Evolutionary conservation across 164 flowering plant species (phyloP).

Genomic region (Aristolochia californica): DNA sequence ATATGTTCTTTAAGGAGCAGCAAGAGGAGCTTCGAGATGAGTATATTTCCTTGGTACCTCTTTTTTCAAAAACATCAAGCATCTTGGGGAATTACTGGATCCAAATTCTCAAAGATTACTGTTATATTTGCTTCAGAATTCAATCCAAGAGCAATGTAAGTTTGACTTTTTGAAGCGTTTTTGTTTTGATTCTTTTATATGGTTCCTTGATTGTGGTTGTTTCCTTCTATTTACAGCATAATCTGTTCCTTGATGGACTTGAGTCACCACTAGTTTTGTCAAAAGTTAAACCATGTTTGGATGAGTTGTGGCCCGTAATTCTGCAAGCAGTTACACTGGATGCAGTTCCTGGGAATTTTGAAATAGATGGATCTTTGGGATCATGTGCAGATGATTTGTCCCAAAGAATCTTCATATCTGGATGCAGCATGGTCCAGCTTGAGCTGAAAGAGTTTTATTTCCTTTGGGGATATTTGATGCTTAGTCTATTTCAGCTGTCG

Average conservation of each 20-base stretch:
- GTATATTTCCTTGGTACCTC: slow-evolving; percentile 53
- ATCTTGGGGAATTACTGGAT: slow-evolving; percentile 81
- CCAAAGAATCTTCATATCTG: slow-evolving; percentile 41
- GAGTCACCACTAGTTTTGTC: slow-evolving; percentile 61
- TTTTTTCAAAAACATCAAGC: slow-evolving; percentile 64
- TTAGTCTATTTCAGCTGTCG: slow-evolving; percentile 64
- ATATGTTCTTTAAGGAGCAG: slow-evolving; percentile 52
- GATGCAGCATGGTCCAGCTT: slow-evolving; percentile 73
- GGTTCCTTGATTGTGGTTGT: slow-evolving; percentile 3
- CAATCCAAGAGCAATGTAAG: slow-evolving; percentile 52
- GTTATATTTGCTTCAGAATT: slow-evolving; percentile 45
- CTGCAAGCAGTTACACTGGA: slow-evolving; percentile 80
- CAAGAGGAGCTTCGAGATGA: slow-evolving; percentile 48
- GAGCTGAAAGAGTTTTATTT: slow-evolving; percentile 50
- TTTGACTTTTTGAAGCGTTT: slow-evolving; percentile 1
- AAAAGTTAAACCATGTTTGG: slow-evolving; percentile 56
- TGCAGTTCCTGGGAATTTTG: slow-evolving; percentile 50
- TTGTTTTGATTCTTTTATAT: background rate
- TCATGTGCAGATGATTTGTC: slow-evolving; percentile 17
- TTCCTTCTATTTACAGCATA: slow-evolving; percentile 41
- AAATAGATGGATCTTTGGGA: slow-evolving; percentile 20
- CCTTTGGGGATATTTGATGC: slow-evolving; percentile 75
- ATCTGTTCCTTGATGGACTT: slow-evolving; percentile 78
- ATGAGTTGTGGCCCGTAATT: slow-evolving; percentile 93
- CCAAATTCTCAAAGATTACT: slow-evolving; percentile 51